These are phyloP conservation scores for Ceratobasidium sp. DNA, from an alignment of 1,284 basidiomycete species.

Conservation along the genomic window DNA sequence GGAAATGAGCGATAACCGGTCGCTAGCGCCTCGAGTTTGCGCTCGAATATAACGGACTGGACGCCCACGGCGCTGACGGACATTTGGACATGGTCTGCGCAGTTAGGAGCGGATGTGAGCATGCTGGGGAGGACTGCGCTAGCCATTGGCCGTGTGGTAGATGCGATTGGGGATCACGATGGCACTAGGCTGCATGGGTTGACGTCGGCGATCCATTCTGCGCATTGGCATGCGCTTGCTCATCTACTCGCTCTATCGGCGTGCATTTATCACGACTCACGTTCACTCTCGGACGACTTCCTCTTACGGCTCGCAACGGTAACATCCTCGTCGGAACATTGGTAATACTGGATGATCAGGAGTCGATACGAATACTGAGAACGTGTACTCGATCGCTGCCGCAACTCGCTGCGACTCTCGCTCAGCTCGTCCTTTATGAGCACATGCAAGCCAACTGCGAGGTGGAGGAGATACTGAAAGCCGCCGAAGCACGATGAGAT, in stretches of 20 bases:
- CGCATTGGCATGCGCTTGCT: slow-evolving; percentile 5
- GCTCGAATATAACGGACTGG: slow-evolving; percentile 21
- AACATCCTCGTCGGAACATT: slow-evolving; percentile 16
- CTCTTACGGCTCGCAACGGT: slow-evolving; percentile 16
- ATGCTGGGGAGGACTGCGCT: not conserved
- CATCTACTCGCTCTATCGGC: not conserved
- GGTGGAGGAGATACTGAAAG: no score
- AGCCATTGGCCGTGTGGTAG: slow-evolving; percentile 4
- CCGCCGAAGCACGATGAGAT: no score
- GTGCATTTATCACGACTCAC: not conserved
- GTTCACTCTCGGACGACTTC: not conserved
- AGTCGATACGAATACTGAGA: not conserved
- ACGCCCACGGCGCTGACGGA: slow-evolving; percentile 4
- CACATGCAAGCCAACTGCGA: not conserved
- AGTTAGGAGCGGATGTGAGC: not conserved
- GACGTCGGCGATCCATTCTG: slow-evolving; percentile 33
- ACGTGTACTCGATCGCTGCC: not conserved
- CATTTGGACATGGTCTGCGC: not conserved
- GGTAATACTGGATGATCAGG: not conserved
- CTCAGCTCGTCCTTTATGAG: slow-evolving; percentile 22
- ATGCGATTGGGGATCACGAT: not conserved
- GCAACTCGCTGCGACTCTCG: slow-evolving; percentile 14
- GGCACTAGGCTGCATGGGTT: not conserved
- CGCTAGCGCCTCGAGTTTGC: slow-evolving; percentile 22
- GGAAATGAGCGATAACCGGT: slow-evolving; percentile 10